A percentile compares a stretch with the other conserved stretches of the same genome.
These are phyloP conservation scores for Cladophialophora psammophila DNA, from an alignment of 2,329 filamentous ascomycete species.

Conservation along the genomic window DNA sequence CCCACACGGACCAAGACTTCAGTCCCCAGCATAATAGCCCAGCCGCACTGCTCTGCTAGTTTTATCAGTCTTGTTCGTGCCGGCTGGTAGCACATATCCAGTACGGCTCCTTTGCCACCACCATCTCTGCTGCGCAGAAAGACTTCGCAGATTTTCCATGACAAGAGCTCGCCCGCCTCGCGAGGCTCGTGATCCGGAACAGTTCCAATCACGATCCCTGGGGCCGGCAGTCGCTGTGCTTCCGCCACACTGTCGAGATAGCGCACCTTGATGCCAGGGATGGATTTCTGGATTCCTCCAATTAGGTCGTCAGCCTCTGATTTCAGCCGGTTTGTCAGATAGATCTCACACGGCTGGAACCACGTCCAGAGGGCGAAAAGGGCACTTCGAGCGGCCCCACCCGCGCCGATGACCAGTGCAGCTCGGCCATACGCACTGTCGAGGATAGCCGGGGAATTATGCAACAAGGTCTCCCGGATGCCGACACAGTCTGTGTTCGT, in stretches of 20 bases:
- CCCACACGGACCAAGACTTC: constrained; percentile 39
- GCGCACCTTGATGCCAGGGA: constrained; percentile 26
- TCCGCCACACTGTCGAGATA: constrained; percentile 28
- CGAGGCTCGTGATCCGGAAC: constrained; percentile 38
- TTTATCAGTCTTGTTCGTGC: constrained; percentile 33
- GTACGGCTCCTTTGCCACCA: constrained; percentile 26
- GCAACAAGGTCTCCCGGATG: constrained; percentile 50
- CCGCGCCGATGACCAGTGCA: constrained; percentile 63
- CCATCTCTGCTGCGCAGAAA: not conserved
- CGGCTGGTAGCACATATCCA: constrained; percentile 43
- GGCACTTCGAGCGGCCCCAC: constrained; percentile 78
- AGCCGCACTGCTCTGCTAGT: constrained; percentile 33
- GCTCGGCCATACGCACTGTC: constrained; percentile 57
- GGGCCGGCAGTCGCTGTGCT: constrained; percentile 22
- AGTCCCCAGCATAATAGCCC: constrained; percentile 38
- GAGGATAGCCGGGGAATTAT: constrained; percentile 55
- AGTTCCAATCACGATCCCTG: constrained; percentile 38
- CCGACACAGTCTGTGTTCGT: constrained; percentile 54
- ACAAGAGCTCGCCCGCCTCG: constrained; percentile 31
- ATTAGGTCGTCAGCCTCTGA: constrained; percentile 39
- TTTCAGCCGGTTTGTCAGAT: constrained; percentile 38
- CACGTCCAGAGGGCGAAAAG: constrained; percentile 71
- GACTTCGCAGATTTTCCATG: constrained; percentile 23
- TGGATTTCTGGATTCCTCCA: constrained; percentile 11
- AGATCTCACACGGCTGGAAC: constrained; percentile 62